Evolutionary conservation across 106 monocot genomes (phyloP), one percentile per base, ranked within the genome.

Genomic region (Triglochin maritima): DNA sequence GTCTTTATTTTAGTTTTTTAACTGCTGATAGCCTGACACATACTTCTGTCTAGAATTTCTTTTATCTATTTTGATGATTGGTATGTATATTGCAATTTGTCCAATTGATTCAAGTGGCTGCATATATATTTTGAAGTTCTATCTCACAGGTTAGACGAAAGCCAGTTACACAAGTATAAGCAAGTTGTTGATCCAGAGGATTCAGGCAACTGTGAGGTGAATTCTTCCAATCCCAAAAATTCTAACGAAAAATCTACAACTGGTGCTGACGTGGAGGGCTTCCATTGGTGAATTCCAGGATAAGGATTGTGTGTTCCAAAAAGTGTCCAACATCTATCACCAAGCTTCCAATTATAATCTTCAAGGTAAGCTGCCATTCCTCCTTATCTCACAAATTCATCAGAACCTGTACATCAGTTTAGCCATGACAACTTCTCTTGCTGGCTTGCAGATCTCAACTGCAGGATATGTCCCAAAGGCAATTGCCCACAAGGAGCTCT

Each of bases 391-490:
- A 47, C 4, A 9, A 43, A 42, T 6, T 1, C 50, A 71, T 11
- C 45, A 44, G n/a, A 62, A n/a, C 5, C 68, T 5, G 47, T 41
- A 12, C 46, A 4, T 2, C 71, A 29, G 29, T 29, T 29, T 47
- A 69, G 68, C 73, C 63, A 79, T 81, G 81, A 79, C 87, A 15
- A 57, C 84, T 44, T 59, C 88, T 58, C 70, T 90, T 11, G 76
- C 85, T 51, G 66, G 77, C 11, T 65, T 78, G 4, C 74, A 69
- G 63, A 69, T 85, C 60, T 77, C 80, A 17, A 72, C 80, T 50
- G 50, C 79, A 3, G 57, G 74, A 55, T 60, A 65, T 51, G 53
- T 67, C 56, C n/a, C 70, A 15, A 66, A 49, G 5, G 46, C 17
- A 16, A 12, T 47, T 14, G 56, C 41, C 41, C 56, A 70, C 66